Conservation (phyloP, 192 early-diverging fungal species). For the Allomyces arbusculus region DNA sequence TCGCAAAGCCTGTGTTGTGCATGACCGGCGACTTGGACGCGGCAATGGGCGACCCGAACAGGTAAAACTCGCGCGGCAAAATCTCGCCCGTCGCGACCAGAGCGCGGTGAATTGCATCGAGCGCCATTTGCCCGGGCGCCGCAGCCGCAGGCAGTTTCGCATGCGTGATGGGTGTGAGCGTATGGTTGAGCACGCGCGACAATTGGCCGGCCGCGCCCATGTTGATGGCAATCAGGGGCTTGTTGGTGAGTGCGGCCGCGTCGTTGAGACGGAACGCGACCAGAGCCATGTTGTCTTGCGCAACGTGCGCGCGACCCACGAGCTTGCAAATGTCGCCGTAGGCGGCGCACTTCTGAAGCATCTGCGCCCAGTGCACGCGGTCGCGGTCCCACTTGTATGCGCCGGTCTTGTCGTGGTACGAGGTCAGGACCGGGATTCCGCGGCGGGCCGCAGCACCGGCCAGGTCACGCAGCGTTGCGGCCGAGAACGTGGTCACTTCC, state of each 20-base stretch:
- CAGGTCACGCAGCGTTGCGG: not conserved
- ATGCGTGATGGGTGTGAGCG: slow-evolving; percentile 88
- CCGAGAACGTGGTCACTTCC: slow-evolving; percentile 26
- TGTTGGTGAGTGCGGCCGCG: slow-evolving; percentile 12
- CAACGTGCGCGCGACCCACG: slow-evolving; percentile 51
- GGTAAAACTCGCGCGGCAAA: slow-evolving; percentile 44
- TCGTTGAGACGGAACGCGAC: slow-evolving; percentile 38
- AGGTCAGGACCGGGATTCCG: not conserved
- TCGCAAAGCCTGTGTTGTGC: slow-evolving; percentile 79
- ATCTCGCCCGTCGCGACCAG: slow-evolving; percentile 47
- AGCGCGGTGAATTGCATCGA: slow-evolving; percentile 54
- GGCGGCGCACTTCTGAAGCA: slow-evolving; percentile 14
- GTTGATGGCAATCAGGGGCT: slow-evolving; percentile 66
- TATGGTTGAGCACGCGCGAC: slow-evolving; percentile 72
- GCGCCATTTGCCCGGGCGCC: slow-evolving; percentile 82
- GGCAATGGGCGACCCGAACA: slow-evolving; percentile 81
- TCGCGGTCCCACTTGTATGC: not conserved
- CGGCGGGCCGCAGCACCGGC: not conserved
- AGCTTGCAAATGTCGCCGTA: slow-evolving; percentile 81
- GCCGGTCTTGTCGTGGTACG: slow-evolving; percentile 1
- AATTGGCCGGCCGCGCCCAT: slow-evolving; percentile 83
- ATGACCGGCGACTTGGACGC: slow-evolving; percentile 74
- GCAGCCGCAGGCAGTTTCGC: slow-evolving; percentile 49
- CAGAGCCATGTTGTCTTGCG: slow-evolving; percentile 69
- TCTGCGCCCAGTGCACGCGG: slow-evolving; percentile 1